A percentile compares a stretch with the other conserved stretches of the same genome.
Evolutionary conservation across 805 yeast species (phyloP).

Genomic region (Saturnispora silvae): DNA sequence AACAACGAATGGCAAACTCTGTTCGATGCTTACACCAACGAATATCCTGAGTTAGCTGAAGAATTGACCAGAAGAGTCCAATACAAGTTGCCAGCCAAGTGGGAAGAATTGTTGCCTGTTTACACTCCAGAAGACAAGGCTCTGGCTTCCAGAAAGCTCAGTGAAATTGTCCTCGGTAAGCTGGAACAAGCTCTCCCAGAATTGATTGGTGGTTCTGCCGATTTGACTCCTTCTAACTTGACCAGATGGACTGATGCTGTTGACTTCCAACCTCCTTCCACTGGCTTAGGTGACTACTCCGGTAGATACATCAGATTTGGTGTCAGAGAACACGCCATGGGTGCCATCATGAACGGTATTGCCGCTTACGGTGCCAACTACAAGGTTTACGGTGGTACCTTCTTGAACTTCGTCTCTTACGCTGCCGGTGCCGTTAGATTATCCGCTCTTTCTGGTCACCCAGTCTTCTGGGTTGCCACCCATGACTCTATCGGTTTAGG

Average conservation of each 20-base stretch:
- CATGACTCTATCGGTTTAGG: constrained; percentile 88
- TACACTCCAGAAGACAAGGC: constrained; percentile 73
- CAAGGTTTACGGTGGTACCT: constrained; percentile 93
- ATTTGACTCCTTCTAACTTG: constrained; percentile 92
- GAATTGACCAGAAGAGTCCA: constrained; percentile 71
- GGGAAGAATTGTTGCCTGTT: constrained; percentile 70
- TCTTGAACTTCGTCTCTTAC: constrained; percentile 82
- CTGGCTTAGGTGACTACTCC: constrained; percentile 71
- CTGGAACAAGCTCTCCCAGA: constrained; percentile 67
- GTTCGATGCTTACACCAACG: constrained; percentile 48
- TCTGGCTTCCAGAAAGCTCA: constrained; percentile 88
- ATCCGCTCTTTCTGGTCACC: constrained; percentile 74
- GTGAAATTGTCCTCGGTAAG: constrained; percentile 64
- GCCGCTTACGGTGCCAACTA: constrained; percentile 80
- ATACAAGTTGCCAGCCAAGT: constrained; percentile 70
- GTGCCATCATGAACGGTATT: constrained; percentile 96
- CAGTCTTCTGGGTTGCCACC: constrained; percentile 79
- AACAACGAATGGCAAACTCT: constrained; percentile 69
- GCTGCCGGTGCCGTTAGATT: constrained; percentile 84
- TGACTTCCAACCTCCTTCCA: constrained; percentile 84
- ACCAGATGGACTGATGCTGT: constrained; percentile 76
- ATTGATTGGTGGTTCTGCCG: constrained; percentile 96
- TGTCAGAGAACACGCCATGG: constrained; percentile 99
- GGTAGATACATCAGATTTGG: constrained; percentile 97
- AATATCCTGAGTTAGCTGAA: constrained; percentile 70